Conservation (phyloP, 768 basidiomycete species). For the Mycena capillaripes region DNA sequence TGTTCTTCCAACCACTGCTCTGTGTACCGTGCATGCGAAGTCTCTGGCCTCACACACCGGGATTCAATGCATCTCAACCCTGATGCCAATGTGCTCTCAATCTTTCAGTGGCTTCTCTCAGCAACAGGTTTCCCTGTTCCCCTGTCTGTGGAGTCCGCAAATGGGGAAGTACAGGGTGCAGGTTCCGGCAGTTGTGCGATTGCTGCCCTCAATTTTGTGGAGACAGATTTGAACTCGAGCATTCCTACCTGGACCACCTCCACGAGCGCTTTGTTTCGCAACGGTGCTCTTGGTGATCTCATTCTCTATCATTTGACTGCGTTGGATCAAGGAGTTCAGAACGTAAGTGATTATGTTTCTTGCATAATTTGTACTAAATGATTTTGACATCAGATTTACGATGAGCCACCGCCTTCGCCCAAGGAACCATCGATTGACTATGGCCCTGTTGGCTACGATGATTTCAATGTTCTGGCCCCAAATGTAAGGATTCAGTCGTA, state of each 20-base stretch:
- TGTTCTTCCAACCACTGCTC: conserved; percentile 6
- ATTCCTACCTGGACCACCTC: not conserved
- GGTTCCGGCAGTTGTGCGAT: conserved; percentile 17
- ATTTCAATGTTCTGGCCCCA: conserved; percentile 16
- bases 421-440: not conserved
- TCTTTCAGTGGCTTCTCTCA: conserved; percentile 10
- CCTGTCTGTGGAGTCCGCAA: not conserved
- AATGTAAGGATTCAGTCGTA: not conserved
- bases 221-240: not conserved
- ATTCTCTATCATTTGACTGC: no score
- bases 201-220: conserved; percentile 21
- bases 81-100: not conserved
- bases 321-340: no score
- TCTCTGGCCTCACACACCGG: not conserved
- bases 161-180: not conserved
- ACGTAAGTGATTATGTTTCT: no score
- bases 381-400: conserved; percentile 6
- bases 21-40: not conserved
- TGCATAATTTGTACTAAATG: no score
- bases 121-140: not conserved
- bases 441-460: conserved; percentile 16
- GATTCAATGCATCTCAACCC: conserved; percentile 4
- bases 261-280: conserved; percentile 3
- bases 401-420: not conserved
- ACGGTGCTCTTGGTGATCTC: no score